Conservation (phyloP, 2,329 filamentous ascomycete genomes). For the Diaporthe velutina region DNA sequence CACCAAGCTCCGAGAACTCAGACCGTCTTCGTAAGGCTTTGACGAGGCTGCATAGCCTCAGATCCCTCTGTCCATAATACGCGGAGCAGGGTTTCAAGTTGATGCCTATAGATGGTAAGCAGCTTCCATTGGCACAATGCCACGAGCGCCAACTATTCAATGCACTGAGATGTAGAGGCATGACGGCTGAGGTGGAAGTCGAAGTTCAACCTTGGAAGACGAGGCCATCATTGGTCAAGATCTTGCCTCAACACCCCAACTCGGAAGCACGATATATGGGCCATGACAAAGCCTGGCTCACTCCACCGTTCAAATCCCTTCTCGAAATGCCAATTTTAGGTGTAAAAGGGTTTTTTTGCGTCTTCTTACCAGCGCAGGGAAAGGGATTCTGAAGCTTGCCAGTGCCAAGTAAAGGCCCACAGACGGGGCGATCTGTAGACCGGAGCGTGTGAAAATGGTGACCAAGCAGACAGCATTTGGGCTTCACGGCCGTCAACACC, state of each 20-base stretch:
- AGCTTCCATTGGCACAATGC: neutral
- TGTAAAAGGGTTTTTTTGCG: neutral
- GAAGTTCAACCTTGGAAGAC: neutral
- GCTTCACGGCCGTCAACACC: neutral
- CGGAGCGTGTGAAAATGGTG: neutral
- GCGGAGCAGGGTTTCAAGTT: neutral
- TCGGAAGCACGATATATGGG: neutral
- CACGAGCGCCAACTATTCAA: too few relatives aligned
- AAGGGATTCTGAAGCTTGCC: neutral
- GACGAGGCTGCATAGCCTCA: slow-evolving; percentile 6
- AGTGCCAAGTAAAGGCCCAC: neutral
- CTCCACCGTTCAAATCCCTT: neutral
- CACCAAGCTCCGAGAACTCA: neutral
- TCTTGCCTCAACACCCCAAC: neutral
- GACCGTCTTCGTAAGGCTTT: too few relatives aligned
- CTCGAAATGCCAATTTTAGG: neutral
- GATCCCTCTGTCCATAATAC: too few relatives aligned
- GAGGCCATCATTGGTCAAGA: neutral
- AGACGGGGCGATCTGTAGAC: neutral
- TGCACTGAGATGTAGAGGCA: neutral
- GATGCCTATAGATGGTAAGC: too few relatives aligned
- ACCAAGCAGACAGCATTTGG: neutral
- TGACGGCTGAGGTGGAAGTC: neutral
- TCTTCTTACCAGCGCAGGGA: neutral
- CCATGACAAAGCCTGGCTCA: neutral